Evolutionary conservation across 768 basidiomycete species (phyloP).

Genomic region (Boletus pseudo-olivaceus): DNA sequence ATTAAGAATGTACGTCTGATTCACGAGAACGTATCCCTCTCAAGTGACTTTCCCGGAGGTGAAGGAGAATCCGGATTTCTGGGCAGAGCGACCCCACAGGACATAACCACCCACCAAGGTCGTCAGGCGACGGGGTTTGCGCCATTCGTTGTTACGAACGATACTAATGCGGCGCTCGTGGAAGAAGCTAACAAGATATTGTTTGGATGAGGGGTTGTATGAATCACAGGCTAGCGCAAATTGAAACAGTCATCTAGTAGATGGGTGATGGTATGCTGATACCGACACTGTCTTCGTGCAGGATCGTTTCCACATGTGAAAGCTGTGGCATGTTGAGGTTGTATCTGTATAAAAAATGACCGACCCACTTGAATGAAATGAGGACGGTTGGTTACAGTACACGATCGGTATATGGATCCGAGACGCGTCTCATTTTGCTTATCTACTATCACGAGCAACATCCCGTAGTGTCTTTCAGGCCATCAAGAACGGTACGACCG

Average conservation of each 20-base stretch:
- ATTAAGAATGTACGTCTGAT: background rate
- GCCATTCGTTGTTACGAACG: slow-evolving; percentile 24
- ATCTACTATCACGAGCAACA: no score
- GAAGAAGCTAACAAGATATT: slow-evolving; percentile 28
- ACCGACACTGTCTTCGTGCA: no score
- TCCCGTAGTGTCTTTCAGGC: no score
- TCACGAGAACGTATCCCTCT: background rate
- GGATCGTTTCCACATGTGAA: no score
- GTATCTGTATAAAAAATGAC: background rate
- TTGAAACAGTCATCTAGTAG: background rate
- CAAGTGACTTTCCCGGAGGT: slow-evolving; percentile 52
- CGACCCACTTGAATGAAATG: background rate
- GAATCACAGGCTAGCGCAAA: background rate
- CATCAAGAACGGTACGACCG: no score
- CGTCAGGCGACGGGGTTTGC: slow-evolving; percentile 43
- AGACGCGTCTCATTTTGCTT: background rate
- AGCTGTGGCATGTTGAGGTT: no score
- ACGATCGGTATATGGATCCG: background rate
- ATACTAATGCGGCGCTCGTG: slow-evolving; percentile 18
- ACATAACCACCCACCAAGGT: slow-evolving; percentile 35
- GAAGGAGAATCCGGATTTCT: slow-evolving; percentile 45
- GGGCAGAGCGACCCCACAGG: slow-evolving; percentile 34
- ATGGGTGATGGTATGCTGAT: background rate
- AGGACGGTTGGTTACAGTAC: background rate
- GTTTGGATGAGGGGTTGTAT: slow-evolving; percentile 9